A percentile compares a stretch with the other conserved stretches of the same genome.
These are phyloP conservation scores for Laguncularia racemosa DNA, from an alignment of 345 rosid species.

Conservation along the genomic window DNA sequence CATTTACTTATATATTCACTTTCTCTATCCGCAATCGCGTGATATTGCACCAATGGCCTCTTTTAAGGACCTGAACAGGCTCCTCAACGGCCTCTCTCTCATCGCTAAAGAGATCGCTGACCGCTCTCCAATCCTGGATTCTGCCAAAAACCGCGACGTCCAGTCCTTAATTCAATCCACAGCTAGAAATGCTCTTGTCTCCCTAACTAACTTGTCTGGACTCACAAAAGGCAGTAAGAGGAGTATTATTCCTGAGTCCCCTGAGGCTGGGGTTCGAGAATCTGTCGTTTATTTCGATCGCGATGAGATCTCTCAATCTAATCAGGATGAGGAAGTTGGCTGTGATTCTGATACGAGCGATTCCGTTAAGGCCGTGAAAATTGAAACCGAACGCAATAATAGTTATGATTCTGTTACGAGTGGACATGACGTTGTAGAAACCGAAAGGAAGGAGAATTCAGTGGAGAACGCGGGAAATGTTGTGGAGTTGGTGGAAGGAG, in stretches of 20 bases:
- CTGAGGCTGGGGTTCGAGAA: constrained; percentile 40
- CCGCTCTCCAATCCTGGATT: constrained; percentile 37
- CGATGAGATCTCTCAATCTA: neutral
- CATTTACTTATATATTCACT: no score
- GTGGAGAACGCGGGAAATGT: no score
- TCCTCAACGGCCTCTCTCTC: constrained; percentile 58
- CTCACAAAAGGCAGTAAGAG: constrained; percentile 53
- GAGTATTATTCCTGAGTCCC: constrained; percentile 37
- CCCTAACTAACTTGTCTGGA: constrained; percentile 80
- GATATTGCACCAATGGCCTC: no score
- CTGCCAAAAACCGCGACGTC: constrained; percentile 45
- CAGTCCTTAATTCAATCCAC: constrained; percentile 48
- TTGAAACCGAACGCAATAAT: neutral
- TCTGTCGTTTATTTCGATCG: constrained; percentile 53
- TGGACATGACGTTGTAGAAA: no score
- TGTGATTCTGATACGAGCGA: neutral
- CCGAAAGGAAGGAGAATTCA: no score
- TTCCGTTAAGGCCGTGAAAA: neutral
- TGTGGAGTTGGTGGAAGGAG: constrained; percentile 4
- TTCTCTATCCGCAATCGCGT: no score
- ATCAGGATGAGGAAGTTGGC: neutral
- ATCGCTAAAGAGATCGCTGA: constrained; percentile 66
- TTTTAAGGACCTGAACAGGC: constrained; percentile 48
- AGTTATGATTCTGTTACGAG: no score
- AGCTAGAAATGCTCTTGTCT: constrained; percentile 52